Evolutionary conservation across 2,329 filamentous ascomycete species (phyloP).

Genomic region (Thelonectria olida): DNA sequence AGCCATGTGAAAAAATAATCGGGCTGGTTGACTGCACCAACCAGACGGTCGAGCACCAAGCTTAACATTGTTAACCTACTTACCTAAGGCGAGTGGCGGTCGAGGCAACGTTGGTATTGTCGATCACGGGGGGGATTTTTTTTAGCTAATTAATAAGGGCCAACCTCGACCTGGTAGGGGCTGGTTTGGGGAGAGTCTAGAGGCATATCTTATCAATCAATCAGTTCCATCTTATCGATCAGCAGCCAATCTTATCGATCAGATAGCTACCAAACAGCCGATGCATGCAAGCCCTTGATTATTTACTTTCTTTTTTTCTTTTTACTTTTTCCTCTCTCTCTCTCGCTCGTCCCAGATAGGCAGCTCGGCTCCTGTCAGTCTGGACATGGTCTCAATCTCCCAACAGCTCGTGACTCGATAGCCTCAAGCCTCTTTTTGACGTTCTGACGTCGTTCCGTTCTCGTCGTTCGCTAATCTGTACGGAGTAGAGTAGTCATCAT

Average conservation of each 20-base stretch:
- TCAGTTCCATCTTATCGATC: slow-evolving; percentile 29
- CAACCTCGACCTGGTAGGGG: too few relatives aligned
- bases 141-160: too few relatives aligned
- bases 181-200: too few relatives aligned
- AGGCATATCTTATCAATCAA: slow-evolving; percentile 30
- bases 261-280: too few relatives aligned
- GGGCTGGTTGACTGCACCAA: too few relatives aligned
- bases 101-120: neutral
- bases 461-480: neutral
- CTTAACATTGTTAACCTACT: neutral
- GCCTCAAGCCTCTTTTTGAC: neutral
- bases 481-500: neutral
- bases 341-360: too few relatives aligned
- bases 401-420: neutral
- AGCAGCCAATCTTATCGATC: slow-evolving; percentile 21
- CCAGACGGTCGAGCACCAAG: neutral
- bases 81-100: neutral
- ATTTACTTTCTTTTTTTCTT: neutral
- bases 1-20: too few relatives aligned
- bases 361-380: too few relatives aligned
- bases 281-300: slow-evolving; percentile 1
- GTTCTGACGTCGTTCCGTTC: neutral
- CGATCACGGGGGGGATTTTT: neutral
- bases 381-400: too few relatives aligned
- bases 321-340: too few relatives aligned